A percentile compares a stretch with the other conserved stretches of the same genome.
phyloP scores from a whole-genome alignment of 1,284 basidiomycete species.

The Takashimella koratensis region DNA sequence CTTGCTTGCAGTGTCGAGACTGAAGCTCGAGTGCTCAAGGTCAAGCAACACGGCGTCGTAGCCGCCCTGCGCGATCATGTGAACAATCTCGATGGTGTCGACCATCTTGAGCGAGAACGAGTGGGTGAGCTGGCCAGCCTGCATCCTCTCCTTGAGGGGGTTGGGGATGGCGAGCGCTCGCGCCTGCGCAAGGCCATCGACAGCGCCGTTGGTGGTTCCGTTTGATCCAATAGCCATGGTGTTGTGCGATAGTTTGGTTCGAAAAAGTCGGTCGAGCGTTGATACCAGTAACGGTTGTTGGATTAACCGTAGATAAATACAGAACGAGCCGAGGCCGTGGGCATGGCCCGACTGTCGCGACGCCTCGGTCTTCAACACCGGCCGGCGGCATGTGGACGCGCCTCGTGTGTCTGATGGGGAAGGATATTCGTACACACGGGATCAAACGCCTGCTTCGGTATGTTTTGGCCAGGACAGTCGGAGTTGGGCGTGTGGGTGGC shows the following conservation, averaged over 20 bases:
- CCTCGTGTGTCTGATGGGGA: not conserved
- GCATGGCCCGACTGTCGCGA: too few relatives aligned
- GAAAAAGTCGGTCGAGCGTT: too few relatives aligned
- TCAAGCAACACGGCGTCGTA: constrained; percentile 21
- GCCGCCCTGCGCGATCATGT: constrained; percentile 15
- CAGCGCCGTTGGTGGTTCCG: not conserved
- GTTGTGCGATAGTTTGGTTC: too few relatives aligned
- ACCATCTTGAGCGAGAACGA: constrained; percentile 22
- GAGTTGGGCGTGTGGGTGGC: too few relatives aligned
- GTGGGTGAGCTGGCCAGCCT: constrained; percentile 11
- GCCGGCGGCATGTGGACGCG: not conserved
- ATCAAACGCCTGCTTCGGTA: too few relatives aligned
- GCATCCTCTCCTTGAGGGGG: constrained; percentile 8
- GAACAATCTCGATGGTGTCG: constrained; percentile 18
- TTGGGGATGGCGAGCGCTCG: constrained; percentile 11
- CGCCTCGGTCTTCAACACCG: not conserved
- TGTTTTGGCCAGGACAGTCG: too few relatives aligned
- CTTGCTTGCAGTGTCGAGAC: constrained; percentile 17
- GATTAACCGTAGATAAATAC: too few relatives aligned
- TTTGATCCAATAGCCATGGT: not conserved
- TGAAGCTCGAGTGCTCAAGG: constrained; percentile 19
- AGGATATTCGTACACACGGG: too few relatives aligned
- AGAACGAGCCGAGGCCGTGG: too few relatives aligned
- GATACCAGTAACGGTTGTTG: too few relatives aligned
- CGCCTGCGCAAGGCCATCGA: not conserved